A percentile compares a stretch with the other conserved stretches of the same genome.
Conservation (phyloP, 2,329 filamentous ascomycete species). For the Dothiorella sarmentorum region DNA sequence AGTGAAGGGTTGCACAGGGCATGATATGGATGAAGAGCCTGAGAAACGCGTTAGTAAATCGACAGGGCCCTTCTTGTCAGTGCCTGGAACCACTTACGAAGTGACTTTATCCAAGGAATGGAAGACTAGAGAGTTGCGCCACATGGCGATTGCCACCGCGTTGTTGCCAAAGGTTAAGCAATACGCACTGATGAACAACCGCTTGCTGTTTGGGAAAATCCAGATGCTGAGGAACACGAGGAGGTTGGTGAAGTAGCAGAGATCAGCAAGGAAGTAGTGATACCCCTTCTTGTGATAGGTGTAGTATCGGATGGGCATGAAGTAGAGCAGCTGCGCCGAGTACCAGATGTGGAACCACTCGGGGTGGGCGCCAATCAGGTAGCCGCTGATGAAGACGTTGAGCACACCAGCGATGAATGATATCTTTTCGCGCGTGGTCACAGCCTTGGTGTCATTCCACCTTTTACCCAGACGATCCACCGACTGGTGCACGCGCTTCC, state of each 20-base stretch:
- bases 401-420: constrained; percentile 95
- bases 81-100: constrained; percentile 48
- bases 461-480: constrained; percentile 82
- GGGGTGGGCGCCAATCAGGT: constrained; percentile 81
- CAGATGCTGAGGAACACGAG: constrained; percentile 79
- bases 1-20: constrained; percentile 92
- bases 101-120: constrained; percentile 98
- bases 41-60: neutral
- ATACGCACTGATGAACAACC: constrained; percentile 86
- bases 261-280: constrained; percentile 82
- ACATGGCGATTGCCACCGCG: constrained; percentile 96
- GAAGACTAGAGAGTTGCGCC: constrained; percentile 97
- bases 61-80: neutral
- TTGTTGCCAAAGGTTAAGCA: constrained; percentile 96
- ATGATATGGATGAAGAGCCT: constrained; percentile 99
- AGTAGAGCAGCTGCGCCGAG: constrained; percentile 80
- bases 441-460: constrained; percentile 86
- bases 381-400: constrained; percentile 96
- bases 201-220: constrained; percentile 85
- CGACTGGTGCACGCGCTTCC: constrained; percentile 77
- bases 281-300: constrained; percentile 89
- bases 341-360: constrained; percentile 93
- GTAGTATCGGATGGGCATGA: constrained; percentile 94
- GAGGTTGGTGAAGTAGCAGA: constrained; percentile 98
- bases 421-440: constrained; percentile 87